These are phyloP conservation scores for Pyricularia grisea DNA, from an alignment of 2,329 filamentous ascomycete genomes.

Conservation along the genomic window DNA sequence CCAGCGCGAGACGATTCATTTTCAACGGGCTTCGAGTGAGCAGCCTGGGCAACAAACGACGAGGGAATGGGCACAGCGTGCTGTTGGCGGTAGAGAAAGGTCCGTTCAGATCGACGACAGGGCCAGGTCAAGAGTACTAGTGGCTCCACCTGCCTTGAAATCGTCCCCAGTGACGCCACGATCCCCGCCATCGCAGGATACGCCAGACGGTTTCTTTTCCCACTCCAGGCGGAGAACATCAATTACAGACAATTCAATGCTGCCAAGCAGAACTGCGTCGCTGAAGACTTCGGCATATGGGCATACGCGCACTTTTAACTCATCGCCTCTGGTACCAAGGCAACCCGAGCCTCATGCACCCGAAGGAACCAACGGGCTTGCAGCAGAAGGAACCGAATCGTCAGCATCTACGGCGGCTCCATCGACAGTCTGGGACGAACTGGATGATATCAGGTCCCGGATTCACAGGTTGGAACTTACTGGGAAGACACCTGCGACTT, in stretches of 20 bases:
- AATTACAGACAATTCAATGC: constrained; percentile 35
- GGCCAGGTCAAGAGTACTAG: constrained; percentile 13
- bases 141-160: constrained; percentile 3
- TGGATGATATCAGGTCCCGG: constrained; percentile 89
- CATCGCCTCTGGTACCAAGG: constrained; percentile 48
- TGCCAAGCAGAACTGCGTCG: constrained; percentile 31
- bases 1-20: constrained; percentile 38
- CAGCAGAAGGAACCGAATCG: constrained; percentile 67
- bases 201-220: constrained; percentile 18
- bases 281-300: constrained; percentile 29
- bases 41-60: constrained; percentile 26
- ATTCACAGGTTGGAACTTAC: constrained; percentile 86
- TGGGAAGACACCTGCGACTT: constrained; percentile 76
- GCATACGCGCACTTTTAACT: constrained; percentile 41
- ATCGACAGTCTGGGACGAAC: constrained; percentile 93
- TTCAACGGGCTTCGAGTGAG: constrained; percentile 30
- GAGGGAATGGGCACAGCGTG: constrained; percentile 35
- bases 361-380: constrained; percentile 28
- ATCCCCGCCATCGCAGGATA: constrained; percentile 37
- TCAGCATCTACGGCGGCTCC: constrained; percentile 80
- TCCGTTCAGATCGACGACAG: constrained; percentile 16
- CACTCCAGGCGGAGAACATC: constrained; percentile 31
- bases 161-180: constrained; percentile 40
- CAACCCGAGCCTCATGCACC: constrained; percentile 24
- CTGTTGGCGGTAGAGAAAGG: constrained; percentile 28